phyloP scores from a whole-genome alignment of 2,329 filamentous ascomycete species.

The Penicillium sp. region DNA sequence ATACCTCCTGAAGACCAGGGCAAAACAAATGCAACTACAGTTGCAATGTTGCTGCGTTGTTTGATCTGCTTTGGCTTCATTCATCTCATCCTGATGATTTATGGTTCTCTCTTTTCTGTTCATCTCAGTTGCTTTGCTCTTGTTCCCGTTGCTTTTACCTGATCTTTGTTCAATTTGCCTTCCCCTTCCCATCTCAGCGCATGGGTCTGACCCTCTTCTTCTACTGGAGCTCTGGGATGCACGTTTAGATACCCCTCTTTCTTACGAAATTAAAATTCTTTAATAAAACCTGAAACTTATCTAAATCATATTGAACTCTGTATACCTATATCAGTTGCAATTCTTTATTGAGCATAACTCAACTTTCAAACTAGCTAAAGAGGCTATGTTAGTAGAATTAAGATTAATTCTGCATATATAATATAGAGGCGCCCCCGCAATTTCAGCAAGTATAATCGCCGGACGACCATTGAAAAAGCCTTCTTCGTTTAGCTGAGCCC shows the following conservation, averaged over 20 bases:
- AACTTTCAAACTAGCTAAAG: too few species aligned
- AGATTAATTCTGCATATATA: too few species aligned
- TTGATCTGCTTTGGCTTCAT: background rate
- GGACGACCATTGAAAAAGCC: too few species aligned
- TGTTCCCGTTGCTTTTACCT: background rate
- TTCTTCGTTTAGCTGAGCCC: too few species aligned
- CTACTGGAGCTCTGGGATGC: conserved; percentile 18
- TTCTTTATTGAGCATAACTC: background rate
- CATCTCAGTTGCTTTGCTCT: background rate
- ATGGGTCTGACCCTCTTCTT: conserved; percentile 6
- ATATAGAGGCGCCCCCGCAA: too few species aligned
- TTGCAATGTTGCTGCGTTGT: conserved; percentile 5
- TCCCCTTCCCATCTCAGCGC: background rate
- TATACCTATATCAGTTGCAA: background rate
- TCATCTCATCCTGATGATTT: background rate
- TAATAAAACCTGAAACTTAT: background rate
- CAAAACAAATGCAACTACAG: background rate
- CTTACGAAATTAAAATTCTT: conserved; percentile 12
- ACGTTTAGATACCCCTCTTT: conserved; percentile 29
- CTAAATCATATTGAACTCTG: background rate
- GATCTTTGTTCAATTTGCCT: background rate
- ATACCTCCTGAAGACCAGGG: background rate
- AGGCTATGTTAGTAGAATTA: too few species aligned
- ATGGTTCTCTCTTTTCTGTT: background rate
- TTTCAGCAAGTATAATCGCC: too few species aligned